Percentiles rank a stretch among this genome's conserved stretches.
phyloP scores from a whole-genome alignment of 202 grass and related monocot species.

The Setaria italica region DNA sequence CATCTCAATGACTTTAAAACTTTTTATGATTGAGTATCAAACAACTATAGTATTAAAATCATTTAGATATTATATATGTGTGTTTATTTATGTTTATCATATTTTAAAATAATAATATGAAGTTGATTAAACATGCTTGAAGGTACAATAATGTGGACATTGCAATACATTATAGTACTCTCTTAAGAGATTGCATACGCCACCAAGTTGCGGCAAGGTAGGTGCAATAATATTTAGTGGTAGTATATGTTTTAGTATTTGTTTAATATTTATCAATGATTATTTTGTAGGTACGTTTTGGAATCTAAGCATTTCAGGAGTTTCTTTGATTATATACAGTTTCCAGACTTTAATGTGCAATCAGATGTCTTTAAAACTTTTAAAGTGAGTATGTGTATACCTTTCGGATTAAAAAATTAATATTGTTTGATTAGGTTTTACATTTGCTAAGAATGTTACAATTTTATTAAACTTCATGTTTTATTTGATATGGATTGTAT shows the following conservation, averaged over 20 bases:
- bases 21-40: too few relatives aligned
- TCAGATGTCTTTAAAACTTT: constrained; percentile 61
- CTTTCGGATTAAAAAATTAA: neutral
- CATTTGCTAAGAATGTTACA: neutral
- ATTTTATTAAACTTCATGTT: neutral
- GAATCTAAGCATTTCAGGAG: constrained; percentile 48
- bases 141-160: constrained; percentile 59
- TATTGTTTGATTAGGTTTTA: neutral
- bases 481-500: neutral
- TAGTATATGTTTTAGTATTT: neutral
- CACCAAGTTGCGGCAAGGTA: constrained; percentile 55
- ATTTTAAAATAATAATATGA: neutral
- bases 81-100: too few relatives aligned
- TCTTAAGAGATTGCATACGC: constrained; percentile 43
- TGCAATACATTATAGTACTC: constrained; percentile 55
- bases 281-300: constrained; percentile 52
- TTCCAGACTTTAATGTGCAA: constrained; percentile 61
- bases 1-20: neutral
- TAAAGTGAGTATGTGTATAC: constrained; percentile 36
- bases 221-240: neutral
- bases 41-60: too few relatives aligned
- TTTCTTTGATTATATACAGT: constrained; percentile 61
- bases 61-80: neutral
- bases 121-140: neutral
- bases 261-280: neutral